Evolutionary conservation across 495 filamentous ascomycete species (phyloP).

Genomic region (Penicillium paxilli): DNA sequence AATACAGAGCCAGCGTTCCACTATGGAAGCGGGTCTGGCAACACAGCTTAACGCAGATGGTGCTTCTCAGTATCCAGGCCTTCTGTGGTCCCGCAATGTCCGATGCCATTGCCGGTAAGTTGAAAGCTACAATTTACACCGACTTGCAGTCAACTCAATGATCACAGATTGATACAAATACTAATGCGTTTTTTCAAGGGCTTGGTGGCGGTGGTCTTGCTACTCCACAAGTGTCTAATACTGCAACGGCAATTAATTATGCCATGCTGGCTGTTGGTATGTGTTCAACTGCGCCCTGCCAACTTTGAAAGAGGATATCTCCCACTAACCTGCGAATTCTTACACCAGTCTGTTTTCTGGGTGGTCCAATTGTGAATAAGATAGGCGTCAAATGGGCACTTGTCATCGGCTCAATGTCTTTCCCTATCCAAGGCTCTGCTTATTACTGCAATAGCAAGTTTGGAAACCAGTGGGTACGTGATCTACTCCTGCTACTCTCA

Average conservation of each 20-base stretch:
- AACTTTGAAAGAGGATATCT: not conserved
- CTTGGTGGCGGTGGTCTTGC: constrained; percentile 34
- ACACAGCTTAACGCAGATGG: constrained; percentile 35
- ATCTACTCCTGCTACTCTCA: not conserved
- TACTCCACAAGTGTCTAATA: constrained; percentile 27
- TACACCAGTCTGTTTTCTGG: constrained; percentile 23
- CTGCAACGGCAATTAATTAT: constrained; percentile 27
- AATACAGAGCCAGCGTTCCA: constrained; percentile 20
- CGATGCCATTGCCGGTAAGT: constrained; percentile 30
- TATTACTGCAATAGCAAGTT: constrained; percentile 38
- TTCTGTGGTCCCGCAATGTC: constrained; percentile 21
- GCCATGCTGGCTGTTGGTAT: constrained; percentile 26
- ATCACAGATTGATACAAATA: too few species aligned
- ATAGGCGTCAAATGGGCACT: constrained; percentile 35
- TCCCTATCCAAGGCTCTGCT: constrained; percentile 31
- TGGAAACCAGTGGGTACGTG: constrained; percentile 27
- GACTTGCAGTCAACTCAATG: constrained; percentile 5
- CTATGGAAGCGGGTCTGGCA: constrained; percentile 30
- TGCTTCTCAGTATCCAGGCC: constrained; percentile 22
- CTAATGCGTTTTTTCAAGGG: too few species aligned
- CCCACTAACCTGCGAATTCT: not conserved
- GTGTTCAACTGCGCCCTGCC: constrained; percentile 1
- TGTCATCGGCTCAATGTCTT: constrained; percentile 29
- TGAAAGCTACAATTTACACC: not conserved
- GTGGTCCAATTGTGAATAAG: constrained; percentile 32